A percentile compares a stretch with the other conserved stretches of the same genome.
Conservation (phyloP, 768 basidiomycete genomes). For the Calocybe gangraenosa region DNA sequence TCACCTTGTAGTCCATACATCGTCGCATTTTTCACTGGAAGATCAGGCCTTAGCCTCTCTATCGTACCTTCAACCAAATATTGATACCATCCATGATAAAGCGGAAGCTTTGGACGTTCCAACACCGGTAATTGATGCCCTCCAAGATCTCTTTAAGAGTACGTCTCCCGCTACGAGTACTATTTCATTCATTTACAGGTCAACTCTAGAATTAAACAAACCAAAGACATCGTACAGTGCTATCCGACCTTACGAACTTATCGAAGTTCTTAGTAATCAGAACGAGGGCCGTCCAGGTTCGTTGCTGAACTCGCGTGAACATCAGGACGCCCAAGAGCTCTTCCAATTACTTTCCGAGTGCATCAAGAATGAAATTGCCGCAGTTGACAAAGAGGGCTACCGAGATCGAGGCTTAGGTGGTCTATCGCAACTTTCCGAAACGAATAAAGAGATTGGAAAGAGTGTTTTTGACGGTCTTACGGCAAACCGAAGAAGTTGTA, state of each 20-base stretch:
- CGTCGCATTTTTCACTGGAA: constrained; percentile 1
- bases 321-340: constrained; percentile 98
- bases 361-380: constrained; percentile 77
- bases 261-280: constrained; percentile 59
- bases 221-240: constrained; percentile 54
- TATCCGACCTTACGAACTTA: constrained; percentile 70
- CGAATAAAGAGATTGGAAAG: constrained; percentile 42
- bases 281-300: constrained; percentile 51
- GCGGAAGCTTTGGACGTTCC: constrained; percentile 80
- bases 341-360: constrained; percentile 91
- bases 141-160: constrained; percentile 71
- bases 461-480: constrained; percentile 88
- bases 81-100: constrained; percentile 68
- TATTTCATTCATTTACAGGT: constrained; percentile 1
- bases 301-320: constrained; percentile 84
- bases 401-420: constrained; percentile 71
- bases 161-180: constrained; percentile 18
- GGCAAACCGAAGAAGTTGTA: constrained; percentile 84
- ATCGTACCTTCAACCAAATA: constrained; percentile 74
- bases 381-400: constrained; percentile 67
- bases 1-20: constrained; percentile 14
- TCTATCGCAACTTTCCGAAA: constrained; percentile 23
- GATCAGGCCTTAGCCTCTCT: constrained; percentile 84
- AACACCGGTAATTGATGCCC: constrained; percentile 81
- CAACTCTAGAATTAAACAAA: constrained; percentile 54